Conservation (phyloP, 2,329 filamentous ascomycete genomes). For the Cladosporium oxysporum region DNA sequence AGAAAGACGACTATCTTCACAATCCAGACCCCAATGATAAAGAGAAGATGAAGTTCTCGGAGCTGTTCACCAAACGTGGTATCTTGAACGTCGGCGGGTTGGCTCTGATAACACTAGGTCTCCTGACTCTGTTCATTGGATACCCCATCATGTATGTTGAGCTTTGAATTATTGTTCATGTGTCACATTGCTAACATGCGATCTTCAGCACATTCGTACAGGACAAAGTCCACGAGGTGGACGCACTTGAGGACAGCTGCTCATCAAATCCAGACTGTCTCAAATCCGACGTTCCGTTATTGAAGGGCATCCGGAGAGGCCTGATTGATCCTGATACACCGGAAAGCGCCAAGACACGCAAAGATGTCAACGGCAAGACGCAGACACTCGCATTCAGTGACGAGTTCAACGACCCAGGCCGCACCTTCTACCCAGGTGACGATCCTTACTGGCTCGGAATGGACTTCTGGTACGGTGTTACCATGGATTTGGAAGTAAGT, state of each 20-base stretch:
- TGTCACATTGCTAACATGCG: not conserved
- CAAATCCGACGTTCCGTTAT: slow-evolving; percentile 43
- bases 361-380: slow-evolving; percentile 48
- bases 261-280: slow-evolving; percentile 17
- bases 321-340: slow-evolving; percentile 58
- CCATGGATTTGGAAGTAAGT: slow-evolving; percentile 47
- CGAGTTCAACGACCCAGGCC: slow-evolving; percentile 55
- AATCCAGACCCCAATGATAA: slow-evolving; percentile 68
- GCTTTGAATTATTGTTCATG: not conserved
- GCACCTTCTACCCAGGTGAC: slow-evolving; percentile 59
- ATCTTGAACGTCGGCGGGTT: slow-evolving; percentile 66
- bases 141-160: slow-evolving; percentile 65
- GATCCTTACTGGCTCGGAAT: slow-evolving; percentile 57
- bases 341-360: slow-evolving; percentile 46
- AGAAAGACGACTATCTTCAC: slow-evolving; percentile 72
- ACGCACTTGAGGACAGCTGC: slow-evolving; percentile 45
- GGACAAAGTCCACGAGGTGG: slow-evolving; percentile 31
- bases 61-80: slow-evolving; percentile 66
- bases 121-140: slow-evolving; percentile 66
- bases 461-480: slow-evolving; percentile 58
- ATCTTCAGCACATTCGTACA: slow-evolving; percentile 19
- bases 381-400: slow-evolving; percentile 58
- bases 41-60: slow-evolving; percentile 57
- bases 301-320: slow-evolving; percentile 50
- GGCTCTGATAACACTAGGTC: slow-evolving; percentile 58